A percentile compares a stretch with the other conserved stretches of the same genome.
Conservation (phyloP, 352 stramenopile species). For the Phytophthora rubi region DNA sequence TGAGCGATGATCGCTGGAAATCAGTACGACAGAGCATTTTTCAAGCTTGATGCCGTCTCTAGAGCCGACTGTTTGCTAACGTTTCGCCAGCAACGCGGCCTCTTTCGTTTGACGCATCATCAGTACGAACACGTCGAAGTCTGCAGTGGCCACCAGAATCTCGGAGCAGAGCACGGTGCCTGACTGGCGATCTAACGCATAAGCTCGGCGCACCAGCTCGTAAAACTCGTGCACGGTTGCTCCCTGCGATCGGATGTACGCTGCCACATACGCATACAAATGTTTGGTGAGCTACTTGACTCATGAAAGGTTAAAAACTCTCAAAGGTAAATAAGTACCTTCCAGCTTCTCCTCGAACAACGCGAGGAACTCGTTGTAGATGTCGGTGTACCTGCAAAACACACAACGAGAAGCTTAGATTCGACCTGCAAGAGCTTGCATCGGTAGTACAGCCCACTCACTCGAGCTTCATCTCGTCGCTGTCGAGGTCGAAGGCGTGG, state of each 20-base stretch:
- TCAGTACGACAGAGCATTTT: not conserved
- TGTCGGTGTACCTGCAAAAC: slow-evolving; percentile 67
- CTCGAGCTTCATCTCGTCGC: slow-evolving; percentile 86
- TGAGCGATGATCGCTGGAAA: slow-evolving; percentile 31
- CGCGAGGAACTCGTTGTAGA: slow-evolving; percentile 79
- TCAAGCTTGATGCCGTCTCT: not conserved
- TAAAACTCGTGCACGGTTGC: slow-evolving; percentile 75
- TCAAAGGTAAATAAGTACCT: too few species aligned
- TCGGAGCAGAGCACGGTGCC: slow-evolving; percentile 74
- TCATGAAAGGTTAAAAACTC: too few species aligned
- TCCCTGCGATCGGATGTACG: slow-evolving; percentile 65
- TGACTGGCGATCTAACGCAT: slow-evolving; percentile 64
- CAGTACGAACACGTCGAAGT: slow-evolving; percentile 84
- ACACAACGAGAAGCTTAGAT: slow-evolving; percentile 10
- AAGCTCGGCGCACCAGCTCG: slow-evolving; percentile 57
- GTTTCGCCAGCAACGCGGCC: slow-evolving; percentile 60
- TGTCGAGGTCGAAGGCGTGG: slow-evolving; percentile 67
- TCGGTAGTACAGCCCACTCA: slow-evolving; percentile 16
- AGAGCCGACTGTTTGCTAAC: slow-evolving; percentile 15
- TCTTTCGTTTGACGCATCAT: slow-evolving; percentile 89
- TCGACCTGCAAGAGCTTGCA: not conserved
- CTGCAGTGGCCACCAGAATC: slow-evolving; percentile 78
- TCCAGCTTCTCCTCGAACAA: slow-evolving; percentile 83
- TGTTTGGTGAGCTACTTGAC: not conserved
- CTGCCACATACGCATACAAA: slow-evolving; percentile 26